Evolutionary conservation across 75 land plant species (phyloP).

Genomic region (Pinus taeda): DNA sequence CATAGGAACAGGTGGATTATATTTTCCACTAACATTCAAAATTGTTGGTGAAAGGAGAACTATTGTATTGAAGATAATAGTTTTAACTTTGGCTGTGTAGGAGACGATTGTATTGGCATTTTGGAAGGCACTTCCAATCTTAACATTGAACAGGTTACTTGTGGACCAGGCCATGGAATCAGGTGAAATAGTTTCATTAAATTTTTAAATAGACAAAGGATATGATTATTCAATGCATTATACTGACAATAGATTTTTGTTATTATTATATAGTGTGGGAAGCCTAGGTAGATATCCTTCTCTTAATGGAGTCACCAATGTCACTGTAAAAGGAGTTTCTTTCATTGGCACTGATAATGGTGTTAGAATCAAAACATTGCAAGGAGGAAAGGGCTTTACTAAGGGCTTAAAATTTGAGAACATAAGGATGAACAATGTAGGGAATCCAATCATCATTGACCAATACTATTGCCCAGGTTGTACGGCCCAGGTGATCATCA

Average conservation of each 20-base stretch:
- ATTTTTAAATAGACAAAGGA: no score
- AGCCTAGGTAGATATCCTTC: not conserved
- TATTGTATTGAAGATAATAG: no score
- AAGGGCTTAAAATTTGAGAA: not conserved
- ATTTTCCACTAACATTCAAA: not conserved
- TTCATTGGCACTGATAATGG: not conserved
- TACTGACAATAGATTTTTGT: no score
- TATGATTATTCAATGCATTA: no score
- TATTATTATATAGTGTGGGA: not conserved
- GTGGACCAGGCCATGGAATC: constrained; percentile 5
- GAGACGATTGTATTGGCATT: constrained; percentile 9
- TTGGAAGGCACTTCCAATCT: constrained; percentile 1
- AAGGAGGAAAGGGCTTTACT: constrained; percentile 11
- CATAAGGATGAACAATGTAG: constrained; percentile 7
- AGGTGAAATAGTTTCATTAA: no score
- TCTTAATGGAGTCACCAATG: not conserved
- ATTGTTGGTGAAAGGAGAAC: no score
- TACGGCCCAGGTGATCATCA: not conserved
- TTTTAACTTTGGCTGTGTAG: not conserved
- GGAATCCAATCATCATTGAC: constrained; percentile 14
- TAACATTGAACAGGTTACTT: constrained; percentile 2
- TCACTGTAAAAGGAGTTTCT: not conserved
- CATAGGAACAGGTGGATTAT: no score
- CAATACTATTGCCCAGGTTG: constrained; percentile 12
- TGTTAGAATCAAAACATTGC: constrained; percentile 2